Evolutionary conservation across 1,139 yeast genomes (phyloP), one percentile per base, ranked within the genome.

Genomic region (Yamadazyma aaseri): DNA sequence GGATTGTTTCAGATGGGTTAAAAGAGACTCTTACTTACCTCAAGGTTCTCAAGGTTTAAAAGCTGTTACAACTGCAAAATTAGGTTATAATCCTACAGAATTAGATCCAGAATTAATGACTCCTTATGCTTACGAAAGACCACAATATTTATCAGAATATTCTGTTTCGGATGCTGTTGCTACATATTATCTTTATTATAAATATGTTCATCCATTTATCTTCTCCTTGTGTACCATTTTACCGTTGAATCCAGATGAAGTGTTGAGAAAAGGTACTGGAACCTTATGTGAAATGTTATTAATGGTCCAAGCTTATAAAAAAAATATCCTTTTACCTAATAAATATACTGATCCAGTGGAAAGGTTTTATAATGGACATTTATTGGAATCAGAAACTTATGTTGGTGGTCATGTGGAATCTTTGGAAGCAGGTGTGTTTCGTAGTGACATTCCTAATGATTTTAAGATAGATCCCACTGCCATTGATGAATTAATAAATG

Each of bases 121-220:
- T 0, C 96, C 97, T 0, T 92, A 90, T 56, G 99, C 99, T 2
- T 80, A 81, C 45, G 96, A 90, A 51, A 79, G 84, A 48, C 98
- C 99, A 0, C 98, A 94, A 55, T 63, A 84, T 3, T 63, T 94
- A 41, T 86, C 98, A 0, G 98, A 94, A 55, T 94, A 94, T 60
- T 94, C 98, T 1, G 99, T 94, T 17, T 94, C 98, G 38, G 99
- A 94, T 72, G 99, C 99, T 3, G 98, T 94, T 31, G 98, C 98
- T 5, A 94, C 99, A 1, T 94, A 90, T 55, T 94, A 94, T 57
- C 70, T 94, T 32, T 94, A 90, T 65, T 90, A 85, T 79, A 94
- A 94, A 58, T 94, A 92, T 55, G 97, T 94, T 29, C 97, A 90
- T 60, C 98, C 98, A 1, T 94, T 94, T 62, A 85, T 94, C 50